Evolutionary conservation across 441 rosid genomes (phyloP).

Genomic region (Arabidopsis hybrid): DNA sequence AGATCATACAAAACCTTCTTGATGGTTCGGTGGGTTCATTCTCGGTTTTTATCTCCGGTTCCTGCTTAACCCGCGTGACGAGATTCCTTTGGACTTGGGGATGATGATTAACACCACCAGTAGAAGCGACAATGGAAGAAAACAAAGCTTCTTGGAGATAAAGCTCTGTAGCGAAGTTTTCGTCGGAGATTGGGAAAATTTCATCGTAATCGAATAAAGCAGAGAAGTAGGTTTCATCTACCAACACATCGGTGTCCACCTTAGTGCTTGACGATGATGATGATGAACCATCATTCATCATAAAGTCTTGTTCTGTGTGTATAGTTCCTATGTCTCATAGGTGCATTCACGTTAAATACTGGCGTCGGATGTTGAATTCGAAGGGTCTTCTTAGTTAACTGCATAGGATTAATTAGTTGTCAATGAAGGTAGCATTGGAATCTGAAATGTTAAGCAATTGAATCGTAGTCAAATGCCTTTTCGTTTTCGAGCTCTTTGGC

Average conservation of each 20-base stretch:
- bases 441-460: slow-evolving; percentile 18
- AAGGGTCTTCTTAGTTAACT: slow-evolving; percentile 10
- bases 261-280: slow-evolving; percentile 33
- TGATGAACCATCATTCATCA: slow-evolving; percentile 35
- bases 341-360: slow-evolving; percentile 19
- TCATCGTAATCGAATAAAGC: slow-evolving; percentile 43
- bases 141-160: slow-evolving; percentile 44
- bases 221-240: slow-evolving; percentile 43
- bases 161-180: slow-evolving; percentile 41
- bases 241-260: slow-evolving; percentile 16
- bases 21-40: slow-evolving; percentile 25
- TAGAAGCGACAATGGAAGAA: slow-evolving; percentile 28
- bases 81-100: neutral
- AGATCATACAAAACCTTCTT: slow-evolving; percentile 44
- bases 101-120: neutral
- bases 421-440: slow-evolving; percentile 32
- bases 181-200: slow-evolving; percentile 44
- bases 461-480: slow-evolving; percentile 32
- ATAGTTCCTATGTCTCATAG: neutral
- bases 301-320: neutral
- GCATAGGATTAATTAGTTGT: slow-evolving; percentile 14
- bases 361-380: slow-evolving; percentile 21
- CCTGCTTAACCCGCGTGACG: neutral
- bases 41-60: slow-evolving; percentile 1
- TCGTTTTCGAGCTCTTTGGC: neutral